A percentile compares a stretch with the other conserved stretches of the same genome.
Evolutionary conservation across 805 yeast genomes (phyloP).

Genomic region (Candida quercuum): DNA sequence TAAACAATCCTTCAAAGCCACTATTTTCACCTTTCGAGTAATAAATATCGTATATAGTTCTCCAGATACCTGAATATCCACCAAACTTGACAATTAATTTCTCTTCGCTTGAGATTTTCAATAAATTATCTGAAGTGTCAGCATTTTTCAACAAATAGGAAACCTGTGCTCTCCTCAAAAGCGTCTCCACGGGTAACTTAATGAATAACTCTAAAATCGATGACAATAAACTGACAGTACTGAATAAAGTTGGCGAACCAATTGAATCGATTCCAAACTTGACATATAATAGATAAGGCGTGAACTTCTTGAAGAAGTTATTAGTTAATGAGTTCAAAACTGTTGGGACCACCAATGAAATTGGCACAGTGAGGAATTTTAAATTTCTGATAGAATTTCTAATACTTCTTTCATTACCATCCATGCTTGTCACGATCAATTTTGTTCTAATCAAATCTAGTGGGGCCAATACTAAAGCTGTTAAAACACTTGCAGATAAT

Average conservation of each 20-base stretch:
- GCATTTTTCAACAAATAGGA: slow-evolving; percentile 42
- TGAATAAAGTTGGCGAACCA: slow-evolving; percentile 55
- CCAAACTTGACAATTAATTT: slow-evolving; percentile 57
- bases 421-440: slow-evolving; percentile 65
- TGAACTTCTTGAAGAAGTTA: slow-evolving; percentile 55
- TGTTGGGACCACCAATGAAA: slow-evolving; percentile 60
- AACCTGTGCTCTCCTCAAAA: slow-evolving; percentile 80
- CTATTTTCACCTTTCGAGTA: slow-evolving; percentile 35
- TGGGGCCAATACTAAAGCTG: slow-evolving; percentile 74
- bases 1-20: slow-evolving; percentile 53
- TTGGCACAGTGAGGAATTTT: slow-evolving; percentile 49
- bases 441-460: slow-evolving; percentile 76
- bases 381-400: slow-evolving; percentile 56
- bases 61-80: slow-evolving; percentile 49
- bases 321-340: slow-evolving; percentile 56
- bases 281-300: slow-evolving; percentile 59
- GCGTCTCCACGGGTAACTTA: slow-evolving; percentile 82
- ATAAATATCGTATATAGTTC: slow-evolving; percentile 44
- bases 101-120: slow-evolving; percentile 37
- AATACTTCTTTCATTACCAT: slow-evolving; percentile 53
- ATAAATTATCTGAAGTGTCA: slow-evolving; percentile 23
- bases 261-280: slow-evolving; percentile 62
- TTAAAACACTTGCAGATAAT: slow-evolving; percentile 62
- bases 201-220: slow-evolving; percentile 65
- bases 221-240: slow-evolving; percentile 52